These are phyloP conservation scores for Stenogyne calaminthoides DNA, from an alignment of 305 asterid species.

Conservation along the genomic window DNA sequence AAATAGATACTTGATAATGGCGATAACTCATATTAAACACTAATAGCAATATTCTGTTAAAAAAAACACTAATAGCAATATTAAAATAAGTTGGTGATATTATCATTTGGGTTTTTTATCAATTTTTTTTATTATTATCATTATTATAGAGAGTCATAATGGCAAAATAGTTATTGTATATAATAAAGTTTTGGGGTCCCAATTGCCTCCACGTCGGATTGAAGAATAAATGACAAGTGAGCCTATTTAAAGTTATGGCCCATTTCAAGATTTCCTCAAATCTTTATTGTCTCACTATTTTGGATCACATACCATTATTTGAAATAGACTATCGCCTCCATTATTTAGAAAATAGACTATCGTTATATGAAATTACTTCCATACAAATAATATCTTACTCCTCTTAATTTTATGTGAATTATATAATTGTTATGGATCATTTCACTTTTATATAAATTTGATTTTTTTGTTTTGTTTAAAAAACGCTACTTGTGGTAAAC, in stretches of 20 bases:
- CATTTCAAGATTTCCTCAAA: constrained; percentile 53
- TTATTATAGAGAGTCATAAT: constrained; percentile 5
- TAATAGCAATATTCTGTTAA: too few species aligned
- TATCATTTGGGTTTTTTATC: background rate
- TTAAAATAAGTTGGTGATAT: background rate
- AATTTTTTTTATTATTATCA: background rate
- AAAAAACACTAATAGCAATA: too few species aligned
- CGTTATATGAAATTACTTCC: constrained; percentile 9
- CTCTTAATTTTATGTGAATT: background rate
- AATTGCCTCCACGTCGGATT: constrained; percentile 46
- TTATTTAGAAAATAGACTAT: too few species aligned
- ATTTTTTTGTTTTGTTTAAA: too few species aligned
- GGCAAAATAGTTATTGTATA: constrained; percentile 26
- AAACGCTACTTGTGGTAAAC: too few species aligned
- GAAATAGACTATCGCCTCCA: constrained; percentile 26
- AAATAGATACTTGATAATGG: background rate
- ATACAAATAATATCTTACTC: constrained; percentile 20
- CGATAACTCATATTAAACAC: background rate
- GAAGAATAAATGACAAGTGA: constrained; percentile 38
- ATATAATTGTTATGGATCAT: background rate
- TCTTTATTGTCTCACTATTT: constrained; percentile 53
- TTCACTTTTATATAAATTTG: too few species aligned
- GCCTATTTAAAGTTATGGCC: constrained; percentile 43
- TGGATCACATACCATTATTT: constrained; percentile 31
- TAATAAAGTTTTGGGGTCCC: constrained; percentile 50